Conservation (phyloP, 441 rosid species). For the Pelargonium cotyledonis region DNA sequence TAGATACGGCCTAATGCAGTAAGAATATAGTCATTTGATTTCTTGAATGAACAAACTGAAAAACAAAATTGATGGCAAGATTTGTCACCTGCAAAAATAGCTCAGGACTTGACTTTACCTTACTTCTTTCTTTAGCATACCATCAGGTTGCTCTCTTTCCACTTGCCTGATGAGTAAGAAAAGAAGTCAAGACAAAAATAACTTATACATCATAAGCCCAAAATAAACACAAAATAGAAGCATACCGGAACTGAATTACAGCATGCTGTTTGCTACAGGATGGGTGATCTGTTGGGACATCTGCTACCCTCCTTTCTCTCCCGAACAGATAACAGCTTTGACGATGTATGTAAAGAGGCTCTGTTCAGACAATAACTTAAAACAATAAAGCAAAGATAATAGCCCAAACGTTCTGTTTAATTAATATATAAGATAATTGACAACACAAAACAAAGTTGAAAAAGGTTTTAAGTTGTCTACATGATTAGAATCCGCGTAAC, state of each 20-base stretch:
- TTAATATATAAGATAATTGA: neutral
- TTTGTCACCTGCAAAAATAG: conserved; percentile 5
- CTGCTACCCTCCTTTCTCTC: conserved; percentile 87
- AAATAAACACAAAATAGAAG: conserved; percentile 15
- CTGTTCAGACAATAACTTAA: conserved; percentile 32
- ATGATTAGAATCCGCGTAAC: too few species aligned
- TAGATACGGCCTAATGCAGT: conserved; percentile 61
- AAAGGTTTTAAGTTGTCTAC: too few species aligned
- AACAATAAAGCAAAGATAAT: neutral
- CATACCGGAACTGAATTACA: conserved; percentile 76
- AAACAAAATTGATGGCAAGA: conserved; percentile 1
- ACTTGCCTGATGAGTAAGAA: conserved; percentile 45
- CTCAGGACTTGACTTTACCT: conserved; percentile 33
- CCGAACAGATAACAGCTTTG: conserved; percentile 93
- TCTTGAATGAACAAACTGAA: neutral
- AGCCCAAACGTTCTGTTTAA: neutral
- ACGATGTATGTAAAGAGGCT: conserved; percentile 83
- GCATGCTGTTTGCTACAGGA: conserved; percentile 99
- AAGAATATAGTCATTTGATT: conserved; percentile 15
- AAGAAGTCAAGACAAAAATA: conserved; percentile 19
- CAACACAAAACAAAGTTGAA: neutral
- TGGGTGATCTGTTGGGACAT: conserved; percentile 92
- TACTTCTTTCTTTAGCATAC: conserved; percentile 50
- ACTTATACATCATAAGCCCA: conserved; percentile 15
- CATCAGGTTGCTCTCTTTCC: conserved; percentile 70